Evolutionary conservation across 2,329 filamentous ascomycete genomes (phyloP), one percentile per base, ranked within the genome.

Genomic region (Colletotrichum eremochloae): DNA sequence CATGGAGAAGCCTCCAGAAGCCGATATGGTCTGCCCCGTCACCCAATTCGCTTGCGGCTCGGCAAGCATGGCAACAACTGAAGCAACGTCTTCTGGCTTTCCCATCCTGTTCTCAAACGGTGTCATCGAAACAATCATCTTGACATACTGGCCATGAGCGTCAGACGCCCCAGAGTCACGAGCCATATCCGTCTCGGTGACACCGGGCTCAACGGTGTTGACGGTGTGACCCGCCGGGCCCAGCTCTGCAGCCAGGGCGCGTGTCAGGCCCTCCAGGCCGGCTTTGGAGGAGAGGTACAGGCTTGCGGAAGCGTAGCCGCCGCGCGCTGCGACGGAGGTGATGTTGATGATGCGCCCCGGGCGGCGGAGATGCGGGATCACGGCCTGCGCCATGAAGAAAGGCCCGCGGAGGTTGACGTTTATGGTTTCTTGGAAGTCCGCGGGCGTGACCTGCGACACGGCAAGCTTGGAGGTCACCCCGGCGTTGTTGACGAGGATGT

Each of bases 401-500:
- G 68, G 68, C 29, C 60, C 68, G 4, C 52, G 48, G 20, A 71
- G 62, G 55, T 71, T 71, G 29, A 53, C 44, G 63, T 40, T 33
- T 3, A 66, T 53, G 55, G 48, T 48, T 3, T 44, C 40, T 9
- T 42, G 38, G 48, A 66, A 66, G 48, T 67, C 44, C 12, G 24
- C 62, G 9, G 68, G 42, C 2, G 62, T 67, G 38, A 71, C 31
- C 1, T 61, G 38, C 6, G 62, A 15, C 4, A 71, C 55, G 8
- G 48, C 29, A 1, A 55, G 36, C n/a, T 52, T 40, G 38, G 63
- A 58, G 2, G 55, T 56, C 9, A 67, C 55, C 20, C 68, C 68
- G 20, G 68, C 68, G 46, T 70, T 70, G 53, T 70, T 70, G 15
- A 67, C 33, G n/a, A 71, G 68, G 29, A 71, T 71, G 24, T 71